phyloP scores from a whole-genome alignment of 305 asterid genomes.

The Solanum aculeatissimum region DNA sequence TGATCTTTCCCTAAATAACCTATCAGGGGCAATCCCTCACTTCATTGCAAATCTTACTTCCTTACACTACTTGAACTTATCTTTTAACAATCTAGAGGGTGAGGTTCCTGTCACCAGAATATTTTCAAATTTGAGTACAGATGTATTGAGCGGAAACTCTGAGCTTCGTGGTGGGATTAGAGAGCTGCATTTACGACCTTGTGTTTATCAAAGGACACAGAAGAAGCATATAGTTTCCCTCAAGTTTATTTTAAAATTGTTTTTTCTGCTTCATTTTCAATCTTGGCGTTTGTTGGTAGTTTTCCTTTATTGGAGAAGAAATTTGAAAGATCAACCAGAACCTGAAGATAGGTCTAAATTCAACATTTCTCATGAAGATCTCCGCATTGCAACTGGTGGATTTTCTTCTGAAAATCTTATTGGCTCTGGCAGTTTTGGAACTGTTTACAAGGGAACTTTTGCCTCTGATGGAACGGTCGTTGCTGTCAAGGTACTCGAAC shows the following conservation, averaged over 20 bases:
- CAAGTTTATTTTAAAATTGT: neutral
- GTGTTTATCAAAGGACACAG: neutral
- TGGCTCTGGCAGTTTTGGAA: slow-evolving; percentile 19
- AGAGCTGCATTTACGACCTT: neutral
- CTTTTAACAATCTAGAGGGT: neutral
- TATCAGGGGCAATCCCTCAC: neutral
- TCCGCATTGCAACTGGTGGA: slow-evolving; percentile 12
- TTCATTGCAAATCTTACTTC: neutral
- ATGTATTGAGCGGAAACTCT: neutral
- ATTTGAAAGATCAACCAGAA: neutral
- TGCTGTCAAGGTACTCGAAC: slow-evolving; percentile 25
- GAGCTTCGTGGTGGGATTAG: neutral
- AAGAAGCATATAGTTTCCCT: neutral
- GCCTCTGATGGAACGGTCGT: slow-evolving; percentile 4
- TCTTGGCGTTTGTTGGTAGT: neutral
- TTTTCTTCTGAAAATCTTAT: slow-evolving; percentile 17
- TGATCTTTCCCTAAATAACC: too few relatives aligned
- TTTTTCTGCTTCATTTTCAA: neutral
- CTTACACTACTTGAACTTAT: neutral
- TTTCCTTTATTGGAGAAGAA: neutral
- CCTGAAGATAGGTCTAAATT: neutral
- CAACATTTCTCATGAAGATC: slow-evolving; percentile 13
- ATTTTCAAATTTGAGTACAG: neutral
- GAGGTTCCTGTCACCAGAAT: neutral
- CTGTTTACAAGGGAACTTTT: slow-evolving; percentile 18